A percentile compares a stretch with the other conserved stretches of the same genome.
These are phyloP conservation scores for Porphyra umbilicalis DNA, from an alignment of 31 red algal genomes.

Conservation along the genomic window DNA sequence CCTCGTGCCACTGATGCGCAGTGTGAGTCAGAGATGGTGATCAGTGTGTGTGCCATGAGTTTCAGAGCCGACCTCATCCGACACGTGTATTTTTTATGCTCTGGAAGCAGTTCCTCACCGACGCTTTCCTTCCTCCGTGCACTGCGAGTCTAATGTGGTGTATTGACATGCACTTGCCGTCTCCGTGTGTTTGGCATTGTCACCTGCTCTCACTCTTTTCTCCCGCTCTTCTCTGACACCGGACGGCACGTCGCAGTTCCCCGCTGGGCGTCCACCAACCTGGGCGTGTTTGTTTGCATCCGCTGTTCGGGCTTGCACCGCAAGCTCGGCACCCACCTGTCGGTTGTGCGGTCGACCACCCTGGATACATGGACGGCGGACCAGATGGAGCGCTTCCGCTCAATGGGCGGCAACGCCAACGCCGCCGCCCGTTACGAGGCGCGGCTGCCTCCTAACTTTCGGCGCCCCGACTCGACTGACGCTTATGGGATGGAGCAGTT, in stretches of 20 bases:
- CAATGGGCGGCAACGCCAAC: conserved; percentile 57
- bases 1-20: neutral
- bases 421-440: conserved; percentile 76
- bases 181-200: too few relatives aligned
- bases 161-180: too few relatives aligned
- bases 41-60: neutral
- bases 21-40: neutral
- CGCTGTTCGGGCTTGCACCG: conserved; percentile 76
- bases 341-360: conserved; percentile 70
- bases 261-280: conserved; percentile 94
- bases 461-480: conserved; percentile 58
- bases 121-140: too few relatives aligned
- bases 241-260: too few relatives aligned
- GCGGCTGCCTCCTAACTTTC: conserved; percentile 65
- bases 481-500: conserved; percentile 69
- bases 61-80: too few relatives aligned
- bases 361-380: conserved; percentile 84
- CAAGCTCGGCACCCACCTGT: conserved; percentile 85
- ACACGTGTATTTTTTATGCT: too few relatives aligned
- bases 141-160: too few relatives aligned
- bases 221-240: too few relatives aligned
- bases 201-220: too few relatives aligned
- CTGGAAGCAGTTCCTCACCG: too few relatives aligned
- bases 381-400: conserved; percentile 63
- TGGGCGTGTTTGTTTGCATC: conserved; percentile 96